Conservation (phyloP, 257 asterid genomes). For the Petunia secreta region DNA sequence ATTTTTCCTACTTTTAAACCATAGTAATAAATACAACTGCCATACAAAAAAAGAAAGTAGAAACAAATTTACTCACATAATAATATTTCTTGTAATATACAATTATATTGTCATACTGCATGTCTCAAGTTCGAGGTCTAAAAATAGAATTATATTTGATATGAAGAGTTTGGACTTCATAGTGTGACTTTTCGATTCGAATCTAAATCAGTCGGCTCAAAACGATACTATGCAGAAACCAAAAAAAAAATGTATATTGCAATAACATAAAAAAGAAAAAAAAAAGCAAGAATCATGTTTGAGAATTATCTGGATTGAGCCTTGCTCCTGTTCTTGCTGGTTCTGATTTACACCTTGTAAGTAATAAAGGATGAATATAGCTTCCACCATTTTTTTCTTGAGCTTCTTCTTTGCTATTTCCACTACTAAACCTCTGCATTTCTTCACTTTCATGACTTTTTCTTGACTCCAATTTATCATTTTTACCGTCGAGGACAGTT, state of each 20-base stretch:
- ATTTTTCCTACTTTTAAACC: background rate
- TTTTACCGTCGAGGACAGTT: background rate
- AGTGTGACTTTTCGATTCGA: too few species aligned
- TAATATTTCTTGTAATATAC: constrained; percentile 5
- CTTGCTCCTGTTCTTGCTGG: constrained; percentile 80
- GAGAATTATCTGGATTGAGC: constrained; percentile 47
- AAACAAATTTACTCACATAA: background rate
- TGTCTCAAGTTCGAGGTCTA: too few species aligned
- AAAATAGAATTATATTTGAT: too few species aligned
- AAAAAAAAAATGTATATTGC: constrained; percentile 7
- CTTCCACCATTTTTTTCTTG: constrained; percentile 32
- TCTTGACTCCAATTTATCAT: constrained; percentile 38
- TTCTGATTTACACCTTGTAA: constrained; percentile 85
- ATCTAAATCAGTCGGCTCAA: too few species aligned
- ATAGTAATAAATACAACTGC: too few species aligned
- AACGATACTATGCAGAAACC: too few species aligned
- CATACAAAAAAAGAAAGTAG: background rate
- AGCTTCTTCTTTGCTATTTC: constrained; percentile 22
- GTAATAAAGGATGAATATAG: constrained; percentile 61
- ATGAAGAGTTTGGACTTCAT: too few species aligned
- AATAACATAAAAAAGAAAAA: background rate
- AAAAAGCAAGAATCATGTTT: background rate
- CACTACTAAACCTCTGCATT: constrained; percentile 22
- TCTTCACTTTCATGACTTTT: constrained; percentile 33
- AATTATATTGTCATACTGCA: too few species aligned